A percentile compares a stretch with the other conserved stretches of the same genome.
Conservation (phyloP, 129 eudicot genomes). For the Chrysanthemum makinoi region DNA sequence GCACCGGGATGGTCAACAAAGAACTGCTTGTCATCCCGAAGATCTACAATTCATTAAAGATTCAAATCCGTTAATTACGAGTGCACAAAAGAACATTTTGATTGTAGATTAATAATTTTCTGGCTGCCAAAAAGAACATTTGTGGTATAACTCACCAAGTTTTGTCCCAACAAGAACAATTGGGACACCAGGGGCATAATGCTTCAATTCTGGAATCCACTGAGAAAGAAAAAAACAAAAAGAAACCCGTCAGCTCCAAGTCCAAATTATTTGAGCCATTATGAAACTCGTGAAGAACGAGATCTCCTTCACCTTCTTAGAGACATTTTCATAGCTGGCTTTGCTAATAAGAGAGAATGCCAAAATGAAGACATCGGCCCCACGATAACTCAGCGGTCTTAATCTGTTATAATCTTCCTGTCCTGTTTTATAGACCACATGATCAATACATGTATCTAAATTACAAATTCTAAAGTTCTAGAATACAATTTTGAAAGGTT, state of each 20-base stretch:
- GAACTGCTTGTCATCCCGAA: constrained; percentile 82
- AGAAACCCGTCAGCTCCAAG: not conserved
- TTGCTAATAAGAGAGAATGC: constrained; percentile 97
- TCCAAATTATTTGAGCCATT: not conserved
- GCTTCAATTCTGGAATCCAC: constrained; percentile 99
- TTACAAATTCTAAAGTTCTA: not conserved
- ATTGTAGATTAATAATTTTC: not conserved
- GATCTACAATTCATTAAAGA: constrained; percentile 49
- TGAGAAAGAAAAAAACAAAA: constrained; percentile 30
- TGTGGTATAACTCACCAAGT: constrained; percentile 63
- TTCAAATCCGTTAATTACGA: not conserved
- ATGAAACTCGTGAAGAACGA: not conserved
- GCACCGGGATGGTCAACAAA: constrained; percentile 76
- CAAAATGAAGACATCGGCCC: constrained; percentile 96
- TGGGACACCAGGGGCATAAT: constrained; percentile 97
- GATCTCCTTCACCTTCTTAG: constrained; percentile 63
- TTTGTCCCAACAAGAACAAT: constrained; percentile 98
- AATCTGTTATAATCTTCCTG: constrained; percentile 98
- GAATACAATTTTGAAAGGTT: constrained; percentile 21
- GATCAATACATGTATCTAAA: not conserved
- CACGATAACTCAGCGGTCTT: constrained; percentile 99
- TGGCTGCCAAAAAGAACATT: constrained; percentile 5
- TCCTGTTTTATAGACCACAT: constrained; percentile 51
- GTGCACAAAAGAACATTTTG: not conserved
- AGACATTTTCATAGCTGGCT: constrained; percentile 98